Percentiles rank a stretch among this genome's conserved stretches.
Evolutionary conservation across 139 green algal species (phyloP).

Genomic region (Chlorella sp.): DNA sequence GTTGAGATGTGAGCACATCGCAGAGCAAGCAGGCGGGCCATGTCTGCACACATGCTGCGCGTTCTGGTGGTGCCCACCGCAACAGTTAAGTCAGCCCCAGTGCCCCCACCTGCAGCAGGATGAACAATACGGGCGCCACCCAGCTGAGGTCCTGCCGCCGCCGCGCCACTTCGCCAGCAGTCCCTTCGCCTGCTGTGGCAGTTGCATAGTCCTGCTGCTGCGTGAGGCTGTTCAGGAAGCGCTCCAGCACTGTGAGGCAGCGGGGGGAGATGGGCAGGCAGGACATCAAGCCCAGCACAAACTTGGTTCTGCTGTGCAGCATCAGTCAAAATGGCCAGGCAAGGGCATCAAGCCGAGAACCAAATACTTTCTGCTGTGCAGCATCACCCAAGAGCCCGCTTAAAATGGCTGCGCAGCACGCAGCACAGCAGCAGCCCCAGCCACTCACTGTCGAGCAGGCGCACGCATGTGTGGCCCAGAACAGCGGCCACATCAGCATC

Average conservation of each 20-base stretch:
- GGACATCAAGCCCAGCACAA: not conserved
- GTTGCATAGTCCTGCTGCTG: constrained; percentile 4
- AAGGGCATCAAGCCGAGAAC: not conserved
- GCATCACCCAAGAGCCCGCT: no score
- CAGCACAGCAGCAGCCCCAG: not conserved
- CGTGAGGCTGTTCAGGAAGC: not conserved
- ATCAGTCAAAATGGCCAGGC: no score
- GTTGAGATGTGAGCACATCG: no score
- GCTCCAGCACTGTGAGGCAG: not conserved
- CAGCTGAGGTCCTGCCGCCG: constrained; percentile 28
- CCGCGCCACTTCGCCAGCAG: not conserved
- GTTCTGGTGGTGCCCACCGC: no score
- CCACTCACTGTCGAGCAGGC: constrained; percentile 53
- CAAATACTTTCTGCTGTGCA: no score
- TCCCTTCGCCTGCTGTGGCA: not conserved
- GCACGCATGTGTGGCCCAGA: constrained; percentile 41
- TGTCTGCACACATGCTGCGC: no score
- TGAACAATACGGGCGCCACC: constrained; percentile 46
- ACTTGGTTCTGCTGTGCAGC: no score
- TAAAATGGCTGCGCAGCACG: no score
- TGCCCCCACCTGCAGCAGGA: constrained; percentile 47
- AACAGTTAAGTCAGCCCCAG: no score
- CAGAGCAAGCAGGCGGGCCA: no score
- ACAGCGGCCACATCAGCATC: constrained; percentile 53
- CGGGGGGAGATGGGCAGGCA: not conserved